Conservation (phyloP, 129 eudicot genomes). For the Helianthus annuus region HanXRQr2.0-SUNRISE NC_035434.2:35107857-35108356, state of each 20-base stretch:
- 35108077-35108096: constrained; percentile 16
- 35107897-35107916: too few species aligned
- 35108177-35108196: constrained; percentile 42
- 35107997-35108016: too few species aligned
- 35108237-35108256: constrained; percentile 35
- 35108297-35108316: constrained; percentile 11
- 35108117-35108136: constrained; percentile 30
- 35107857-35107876: too few species aligned
- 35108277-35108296: constrained; percentile 41
- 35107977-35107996: too few species aligned
- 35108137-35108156: constrained; percentile 37
- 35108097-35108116: neutral
- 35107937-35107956: too few species aligned
- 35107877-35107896: too few species aligned
- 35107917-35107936: too few species aligned
- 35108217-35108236: constrained; percentile 39
- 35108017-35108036: too few species aligned
- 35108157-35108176: constrained; percentile 30
- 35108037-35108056: neutral
- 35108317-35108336: constrained; percentile 46
- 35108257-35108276: constrained; percentile 41
- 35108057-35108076: neutral
- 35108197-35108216: constrained; percentile 47
- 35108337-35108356: constrained; percentile 44
- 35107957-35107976: too few species aligned